phyloP scores from a whole-genome alignment of 805 yeast species.

The Pichia manshurica region DNA sequence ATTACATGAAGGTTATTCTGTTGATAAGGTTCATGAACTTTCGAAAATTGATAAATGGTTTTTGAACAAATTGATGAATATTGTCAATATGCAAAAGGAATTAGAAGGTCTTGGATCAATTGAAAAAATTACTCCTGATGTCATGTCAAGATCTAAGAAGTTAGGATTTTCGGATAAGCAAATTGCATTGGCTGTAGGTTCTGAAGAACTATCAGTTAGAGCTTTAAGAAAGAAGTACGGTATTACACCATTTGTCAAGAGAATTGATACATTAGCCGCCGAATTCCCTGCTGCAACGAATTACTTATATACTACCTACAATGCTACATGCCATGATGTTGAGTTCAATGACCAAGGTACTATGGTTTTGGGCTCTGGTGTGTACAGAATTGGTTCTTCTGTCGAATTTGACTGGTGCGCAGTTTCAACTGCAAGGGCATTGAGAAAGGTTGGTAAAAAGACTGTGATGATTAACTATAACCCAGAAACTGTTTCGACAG shows the following conservation, averaged over 20 bases:
- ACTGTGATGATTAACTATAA: constrained; percentile 96
- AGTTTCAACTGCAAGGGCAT: constrained; percentile 90
- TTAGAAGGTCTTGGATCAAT: constrained; percentile 60
- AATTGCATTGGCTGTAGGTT: constrained; percentile 70
- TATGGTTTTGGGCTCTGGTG: constrained; percentile 97
- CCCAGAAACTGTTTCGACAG: constrained; percentile 98
- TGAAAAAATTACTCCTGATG: constrained; percentile 56
- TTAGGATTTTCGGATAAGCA: constrained; percentile 94
- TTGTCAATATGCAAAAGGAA: constrained; percentile 82
- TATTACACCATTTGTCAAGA: constrained; percentile 88
- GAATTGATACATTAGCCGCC: constrained; percentile 95
- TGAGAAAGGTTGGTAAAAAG: constrained; percentile 79
- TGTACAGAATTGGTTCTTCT: constrained; percentile 95
- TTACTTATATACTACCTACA: constrained; percentile 92
- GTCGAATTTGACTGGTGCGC: constrained; percentile 99
- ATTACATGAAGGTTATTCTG: constrained; percentile 83
- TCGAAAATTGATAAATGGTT: constrained; percentile 96
- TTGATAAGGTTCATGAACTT: constrained; percentile 86
- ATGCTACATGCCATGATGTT: constrained; percentile 81
- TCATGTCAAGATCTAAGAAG: constrained; percentile 77
- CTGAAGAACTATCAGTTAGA: constrained; percentile 77
- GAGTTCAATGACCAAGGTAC: constrained; percentile 85
- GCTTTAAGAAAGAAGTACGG: constrained; percentile 72
- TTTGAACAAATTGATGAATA: constrained; percentile 84
- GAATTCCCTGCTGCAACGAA: constrained; percentile 98